A percentile compares a stretch with the other conserved stretches of the same genome.
These are phyloP conservation scores for Coniochaeta sp. DNA, from an alignment of 2,329 filamentous ascomycete species.

Conservation along the genomic window DNA sequence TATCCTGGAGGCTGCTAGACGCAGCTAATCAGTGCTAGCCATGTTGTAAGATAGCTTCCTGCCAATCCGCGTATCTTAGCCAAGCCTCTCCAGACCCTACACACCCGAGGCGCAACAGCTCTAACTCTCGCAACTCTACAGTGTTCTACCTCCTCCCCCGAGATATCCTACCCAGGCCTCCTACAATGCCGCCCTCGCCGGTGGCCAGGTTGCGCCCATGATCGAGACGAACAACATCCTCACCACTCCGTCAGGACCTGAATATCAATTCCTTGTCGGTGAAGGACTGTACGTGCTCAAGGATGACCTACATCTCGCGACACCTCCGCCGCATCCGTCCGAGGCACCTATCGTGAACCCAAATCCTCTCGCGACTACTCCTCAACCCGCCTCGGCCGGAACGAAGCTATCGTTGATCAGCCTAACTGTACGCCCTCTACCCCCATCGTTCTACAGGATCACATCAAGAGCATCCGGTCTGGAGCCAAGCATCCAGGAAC, in stretches of 20 bases:
- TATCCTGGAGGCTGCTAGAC: neutral
- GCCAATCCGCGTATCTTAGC: neutral
- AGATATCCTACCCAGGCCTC: constrained; percentile 71
- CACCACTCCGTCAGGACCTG: constrained; percentile 69
- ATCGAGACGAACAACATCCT: constrained; percentile 93
- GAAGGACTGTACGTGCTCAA: constrained; percentile 93
- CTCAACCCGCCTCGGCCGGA: constrained; percentile 75
- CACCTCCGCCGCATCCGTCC: constrained; percentile 89
- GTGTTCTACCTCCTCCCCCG: constrained; percentile 78
- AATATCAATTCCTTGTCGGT: constrained; percentile 85
- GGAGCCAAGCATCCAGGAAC: constrained; percentile 50
- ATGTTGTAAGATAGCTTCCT: constrained; percentile 1
- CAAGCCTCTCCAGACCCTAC: neutral
- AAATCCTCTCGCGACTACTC: constrained; percentile 82
- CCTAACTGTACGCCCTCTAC: constrained; percentile 52
- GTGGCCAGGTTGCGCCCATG: constrained; percentile 62
- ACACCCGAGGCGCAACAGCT: constrained; percentile 6
- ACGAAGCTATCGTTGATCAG: constrained; percentile 76
- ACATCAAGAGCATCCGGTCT: constrained; percentile 37
- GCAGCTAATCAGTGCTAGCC: neutral
- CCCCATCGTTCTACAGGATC: constrained; percentile 47
- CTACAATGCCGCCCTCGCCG: constrained; percentile 64
- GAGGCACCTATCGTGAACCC: constrained; percentile 81
- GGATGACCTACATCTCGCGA: constrained; percentile 87
- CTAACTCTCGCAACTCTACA: constrained; percentile 23